Evolutionary conservation across 1,284 basidiomycete species (phyloP), one percentile per base, ranked within the genome.

Genomic region (Golubevia sp.): DNA sequence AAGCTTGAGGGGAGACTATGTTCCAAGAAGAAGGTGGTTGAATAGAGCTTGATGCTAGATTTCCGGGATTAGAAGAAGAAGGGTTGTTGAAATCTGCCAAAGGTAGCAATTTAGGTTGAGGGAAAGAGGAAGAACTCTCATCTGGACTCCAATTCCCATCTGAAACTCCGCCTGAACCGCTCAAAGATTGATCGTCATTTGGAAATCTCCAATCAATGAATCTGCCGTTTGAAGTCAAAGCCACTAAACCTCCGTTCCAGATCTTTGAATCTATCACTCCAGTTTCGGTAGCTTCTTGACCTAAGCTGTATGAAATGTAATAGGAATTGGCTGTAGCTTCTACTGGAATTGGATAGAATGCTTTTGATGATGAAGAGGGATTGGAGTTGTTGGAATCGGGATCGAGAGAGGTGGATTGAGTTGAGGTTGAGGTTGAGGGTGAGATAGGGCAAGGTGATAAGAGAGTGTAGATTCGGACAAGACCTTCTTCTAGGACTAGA

Each of bases 401-500:
- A 2, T 63, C 25, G 27, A 50, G 48, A 27, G 64, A 25, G 4
- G 63, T 23, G 48, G 44, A n/a, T 2, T 20, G 23, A 15, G 23
- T 51, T 49, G 59, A 24, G 27, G 53, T 48, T 5, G 51, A 13
- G 20, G 23, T 34, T n/a, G 54, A 27, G 25, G 62, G 52, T n/a
- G 24, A 24, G 25, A 65, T 56, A n/a, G 76, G 74, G 25, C 67
- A 71, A 0, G 78, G 74, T 0, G 70, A 68, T 20, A 79, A 71
- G 13, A 79, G 70, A 55, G 76, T 72, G 60, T 80, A 82, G 8
- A 81, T 57, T 49, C 77, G 73, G n/a, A 77, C 71, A 20, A 64
- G 61, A 20, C 79, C 80, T 11, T 83, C 80, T 61, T 81, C 79
- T n/a, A 74, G 67, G 7, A 83, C 73, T 20, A 79, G 71, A n/a